phyloP scores from a whole-genome alignment of 305 asterid genomes.

The Coffea humblotiana region DNA sequence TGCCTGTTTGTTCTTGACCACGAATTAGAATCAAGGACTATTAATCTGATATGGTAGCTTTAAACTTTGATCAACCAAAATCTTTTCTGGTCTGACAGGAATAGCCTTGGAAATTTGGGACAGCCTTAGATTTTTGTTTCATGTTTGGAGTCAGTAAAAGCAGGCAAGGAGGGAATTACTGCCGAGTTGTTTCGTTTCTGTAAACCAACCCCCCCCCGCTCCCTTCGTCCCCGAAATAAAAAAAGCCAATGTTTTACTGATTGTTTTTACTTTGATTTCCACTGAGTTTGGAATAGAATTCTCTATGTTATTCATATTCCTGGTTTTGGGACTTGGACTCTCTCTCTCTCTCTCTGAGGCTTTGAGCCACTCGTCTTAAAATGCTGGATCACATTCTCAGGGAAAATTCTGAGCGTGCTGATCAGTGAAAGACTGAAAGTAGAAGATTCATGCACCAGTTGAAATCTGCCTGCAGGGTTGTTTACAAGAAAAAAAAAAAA shows the following conservation, averaged over 20 bases:
- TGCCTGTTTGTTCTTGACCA: not conserved
- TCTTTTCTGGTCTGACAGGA: not conserved
- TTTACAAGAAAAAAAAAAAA: too few relatives aligned
- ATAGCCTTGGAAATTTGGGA: not conserved
- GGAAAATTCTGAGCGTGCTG: not conserved
- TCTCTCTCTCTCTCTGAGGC: too few relatives aligned
- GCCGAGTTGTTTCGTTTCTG: not conserved
- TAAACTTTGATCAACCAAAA: not conserved
- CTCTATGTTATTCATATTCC: not conserved
- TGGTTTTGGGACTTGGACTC: not conserved
- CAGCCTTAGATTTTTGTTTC: not conserved
- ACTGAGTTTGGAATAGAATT: too few relatives aligned
- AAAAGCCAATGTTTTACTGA: not conserved
- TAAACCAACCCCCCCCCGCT: too few relatives aligned
- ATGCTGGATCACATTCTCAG: not conserved
- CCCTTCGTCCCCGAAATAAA: too few relatives aligned
- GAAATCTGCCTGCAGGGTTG: not conserved
- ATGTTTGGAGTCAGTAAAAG: not conserved
- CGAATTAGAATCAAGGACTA: not conserved
- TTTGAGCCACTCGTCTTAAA: not conserved
- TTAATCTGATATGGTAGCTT: not conserved
- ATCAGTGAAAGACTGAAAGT: not conserved
- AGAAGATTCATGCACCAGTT: not conserved
- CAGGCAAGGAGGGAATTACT: not conserved
- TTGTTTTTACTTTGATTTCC: not conserved